A percentile compares a stretch with the other conserved stretches of the same genome.
These are phyloP conservation scores for Elongisporangium senticosum DNA, from an alignment of 352 stramenopile genomes.

Conservation along the genomic window DNA sequence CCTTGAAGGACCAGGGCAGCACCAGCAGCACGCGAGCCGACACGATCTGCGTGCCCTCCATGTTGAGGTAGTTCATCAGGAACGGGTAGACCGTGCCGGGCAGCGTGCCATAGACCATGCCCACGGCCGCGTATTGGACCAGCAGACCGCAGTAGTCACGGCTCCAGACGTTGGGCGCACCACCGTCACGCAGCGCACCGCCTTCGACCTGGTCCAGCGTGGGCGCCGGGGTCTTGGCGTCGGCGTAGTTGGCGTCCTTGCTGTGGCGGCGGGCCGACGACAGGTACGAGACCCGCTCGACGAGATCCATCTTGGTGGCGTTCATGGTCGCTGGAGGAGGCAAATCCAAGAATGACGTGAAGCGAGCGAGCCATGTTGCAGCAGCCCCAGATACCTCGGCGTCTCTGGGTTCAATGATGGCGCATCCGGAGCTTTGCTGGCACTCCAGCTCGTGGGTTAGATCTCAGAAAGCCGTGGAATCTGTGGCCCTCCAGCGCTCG, in stretches of 20 bases:
- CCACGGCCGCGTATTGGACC: constrained; percentile 41
- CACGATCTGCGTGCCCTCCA: constrained; percentile 31
- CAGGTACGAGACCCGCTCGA: constrained; percentile 13
- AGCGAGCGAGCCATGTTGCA: background rate
- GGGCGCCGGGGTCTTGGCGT: constrained; percentile 17
- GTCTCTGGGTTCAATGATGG: background rate
- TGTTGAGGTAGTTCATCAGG: constrained; percentile 43
- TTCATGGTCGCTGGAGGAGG: background rate
- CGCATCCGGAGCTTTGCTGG: background rate
- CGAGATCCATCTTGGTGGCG: constrained; percentile 7
- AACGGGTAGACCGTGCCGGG: constrained; percentile 40
- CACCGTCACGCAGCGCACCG: constrained; percentile 34
- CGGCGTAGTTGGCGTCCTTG: constrained; percentile 18
- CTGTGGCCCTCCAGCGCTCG: background rate
- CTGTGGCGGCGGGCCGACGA: constrained; percentile 4
- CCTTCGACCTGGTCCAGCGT: constrained; percentile 17
- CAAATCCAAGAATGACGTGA: background rate
- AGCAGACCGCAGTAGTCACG: constrained; percentile 36
- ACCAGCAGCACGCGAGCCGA: constrained; percentile 33
- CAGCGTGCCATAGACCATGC: constrained; percentile 33
- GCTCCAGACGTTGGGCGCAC: constrained; percentile 23
- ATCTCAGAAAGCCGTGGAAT: background rate
- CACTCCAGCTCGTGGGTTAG: background rate
- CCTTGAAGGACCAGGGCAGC: constrained; percentile 52
- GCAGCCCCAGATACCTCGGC: too few relatives aligned